Evolutionary conservation across 805 yeast genomes (phyloP).

Genomic region (Saturnispora besseyi): DNA sequence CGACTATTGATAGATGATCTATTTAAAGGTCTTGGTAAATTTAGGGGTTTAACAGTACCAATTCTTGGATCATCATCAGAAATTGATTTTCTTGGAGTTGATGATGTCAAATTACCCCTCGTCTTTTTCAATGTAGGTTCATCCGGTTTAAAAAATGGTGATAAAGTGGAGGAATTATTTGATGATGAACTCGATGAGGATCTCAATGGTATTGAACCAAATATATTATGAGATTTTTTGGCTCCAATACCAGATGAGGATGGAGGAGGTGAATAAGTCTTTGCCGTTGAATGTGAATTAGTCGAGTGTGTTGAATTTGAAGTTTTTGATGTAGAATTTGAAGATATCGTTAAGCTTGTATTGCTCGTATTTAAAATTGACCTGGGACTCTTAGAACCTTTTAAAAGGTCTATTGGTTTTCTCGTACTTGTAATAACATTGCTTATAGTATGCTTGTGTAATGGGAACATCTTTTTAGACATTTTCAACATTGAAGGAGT

Average conservation of each 20-base stretch:
- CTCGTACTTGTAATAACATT: slow-evolving; percentile 2
- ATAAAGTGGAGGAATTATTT: neutral
- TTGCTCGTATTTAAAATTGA: neutral
- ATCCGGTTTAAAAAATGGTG: slow-evolving; percentile 3
- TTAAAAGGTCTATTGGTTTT: slow-evolving; percentile 2
- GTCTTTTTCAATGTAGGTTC: slow-evolving; percentile 2
- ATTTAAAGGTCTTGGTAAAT: slow-evolving; percentile 2
- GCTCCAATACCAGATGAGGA: neutral
- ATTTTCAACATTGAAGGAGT: slow-evolving; percentile 15
- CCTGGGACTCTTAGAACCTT: neutral
- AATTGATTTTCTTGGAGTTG: slow-evolving; percentile 6
- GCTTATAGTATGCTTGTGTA: slow-evolving; percentile 4
- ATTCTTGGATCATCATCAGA: slow-evolving; percentile 1
- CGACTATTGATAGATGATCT: slow-evolving; percentile 2
- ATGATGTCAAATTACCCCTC: neutral
- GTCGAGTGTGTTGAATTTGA: neutral
- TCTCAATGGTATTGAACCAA: slow-evolving; percentile 5
- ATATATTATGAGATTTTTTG: slow-evolving; percentile 3
- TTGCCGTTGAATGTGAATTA: neutral
- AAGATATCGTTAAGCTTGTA: neutral
- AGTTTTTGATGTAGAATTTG: neutral
- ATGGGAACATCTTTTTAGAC: slow-evolving; percentile 4
- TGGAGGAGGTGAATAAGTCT: neutral
- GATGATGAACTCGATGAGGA: slow-evolving; percentile 4
- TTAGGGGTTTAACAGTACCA: slow-evolving; percentile 10